phyloP scores from a whole-genome alignment of 2,329 filamentous ascomycete genomes.

The Fonsecaea pugnacius region DNA sequence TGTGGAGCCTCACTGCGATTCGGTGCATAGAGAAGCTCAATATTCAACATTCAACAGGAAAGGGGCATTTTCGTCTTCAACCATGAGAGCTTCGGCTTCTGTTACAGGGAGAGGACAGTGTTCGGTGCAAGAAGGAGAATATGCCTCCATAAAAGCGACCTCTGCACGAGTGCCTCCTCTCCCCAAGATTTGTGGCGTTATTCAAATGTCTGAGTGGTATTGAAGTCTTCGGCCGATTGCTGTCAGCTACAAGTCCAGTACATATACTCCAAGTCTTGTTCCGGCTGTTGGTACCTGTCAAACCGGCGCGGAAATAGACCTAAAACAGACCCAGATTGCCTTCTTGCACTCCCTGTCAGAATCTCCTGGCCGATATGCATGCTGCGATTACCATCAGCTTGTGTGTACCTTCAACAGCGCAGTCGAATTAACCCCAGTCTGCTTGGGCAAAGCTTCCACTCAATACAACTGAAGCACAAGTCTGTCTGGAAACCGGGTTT shows the following conservation, averaged over 20 bases:
- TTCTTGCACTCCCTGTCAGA: background rate
- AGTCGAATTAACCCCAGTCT: background rate
- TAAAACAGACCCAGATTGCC: background rate
- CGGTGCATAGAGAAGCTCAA: too few relatives aligned
- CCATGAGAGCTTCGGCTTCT: too few relatives aligned
- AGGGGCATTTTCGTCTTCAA: too few relatives aligned
- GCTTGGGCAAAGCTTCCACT: background rate
- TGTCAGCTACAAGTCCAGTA: background rate
- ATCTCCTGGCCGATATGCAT: background rate
- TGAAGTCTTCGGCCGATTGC: background rate
- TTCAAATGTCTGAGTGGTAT: too few relatives aligned
- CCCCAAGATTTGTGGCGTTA: too few relatives aligned
- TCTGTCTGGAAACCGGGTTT: background rate
- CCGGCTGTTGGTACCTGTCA: background rate
- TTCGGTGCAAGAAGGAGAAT: background rate
- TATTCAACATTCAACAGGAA: too few relatives aligned
- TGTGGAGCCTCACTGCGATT: too few relatives aligned
- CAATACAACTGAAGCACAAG: background rate
- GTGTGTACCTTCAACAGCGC: background rate
- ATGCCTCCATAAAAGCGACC: background rate
- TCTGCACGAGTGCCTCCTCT: background rate
- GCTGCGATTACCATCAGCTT: background rate
- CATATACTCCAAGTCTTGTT: background rate
- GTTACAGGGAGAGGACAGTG: background rate
- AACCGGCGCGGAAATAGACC: background rate